Conservation (phyloP, 1,139 yeast species). For the Cylindricascospora bacillispora region DNA sequence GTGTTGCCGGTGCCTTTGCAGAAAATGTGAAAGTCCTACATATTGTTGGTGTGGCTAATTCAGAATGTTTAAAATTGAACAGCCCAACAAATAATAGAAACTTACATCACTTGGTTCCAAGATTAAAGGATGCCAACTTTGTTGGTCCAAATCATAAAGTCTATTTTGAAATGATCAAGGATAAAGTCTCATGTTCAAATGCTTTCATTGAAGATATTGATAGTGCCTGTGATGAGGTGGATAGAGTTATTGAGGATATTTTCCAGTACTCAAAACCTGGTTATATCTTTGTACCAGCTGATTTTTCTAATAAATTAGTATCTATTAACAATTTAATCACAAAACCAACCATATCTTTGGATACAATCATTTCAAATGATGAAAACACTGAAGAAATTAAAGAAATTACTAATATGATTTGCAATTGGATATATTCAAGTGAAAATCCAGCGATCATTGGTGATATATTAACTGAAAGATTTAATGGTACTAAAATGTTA, state of each 20-base stretch:
- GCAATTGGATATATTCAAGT: conserved; percentile 38
- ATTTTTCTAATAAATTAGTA: conserved; percentile 43
- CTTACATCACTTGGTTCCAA: conserved; percentile 65
- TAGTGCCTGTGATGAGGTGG: conserved; percentile 44
- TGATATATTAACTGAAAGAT: conserved; percentile 51
- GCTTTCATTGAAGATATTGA: conserved; percentile 42
- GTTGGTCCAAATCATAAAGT: conserved; percentile 45
- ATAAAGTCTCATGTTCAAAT: conserved; percentile 43
- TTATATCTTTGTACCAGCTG: conserved; percentile 62
- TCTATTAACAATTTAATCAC: conserved; percentile 24
- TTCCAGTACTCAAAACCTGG: conserved; percentile 60
- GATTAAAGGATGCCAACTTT: conserved; percentile 37
- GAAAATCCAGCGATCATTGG: conserved; percentile 49
- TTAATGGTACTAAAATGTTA: conserved; percentile 31
- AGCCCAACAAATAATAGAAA: conserved; percentile 35
- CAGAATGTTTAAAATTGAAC: conserved; percentile 27
- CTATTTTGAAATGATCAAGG: conserved; percentile 49
- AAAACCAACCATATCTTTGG: conserved; percentile 21
- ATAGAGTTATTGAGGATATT: conserved; percentile 46
- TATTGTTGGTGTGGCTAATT: conserved; percentile 51
- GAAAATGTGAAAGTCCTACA: conserved; percentile 53
- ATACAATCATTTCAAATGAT: conserved; percentile 16
- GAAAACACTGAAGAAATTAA: conserved; percentile 27
- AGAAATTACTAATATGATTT: conserved; percentile 34
- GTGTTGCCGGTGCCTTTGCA: conserved; percentile 55